phyloP scores from a whole-genome alignment of 306 rosid genomes.

The Cotoneaster glaucophyllus region DNA sequence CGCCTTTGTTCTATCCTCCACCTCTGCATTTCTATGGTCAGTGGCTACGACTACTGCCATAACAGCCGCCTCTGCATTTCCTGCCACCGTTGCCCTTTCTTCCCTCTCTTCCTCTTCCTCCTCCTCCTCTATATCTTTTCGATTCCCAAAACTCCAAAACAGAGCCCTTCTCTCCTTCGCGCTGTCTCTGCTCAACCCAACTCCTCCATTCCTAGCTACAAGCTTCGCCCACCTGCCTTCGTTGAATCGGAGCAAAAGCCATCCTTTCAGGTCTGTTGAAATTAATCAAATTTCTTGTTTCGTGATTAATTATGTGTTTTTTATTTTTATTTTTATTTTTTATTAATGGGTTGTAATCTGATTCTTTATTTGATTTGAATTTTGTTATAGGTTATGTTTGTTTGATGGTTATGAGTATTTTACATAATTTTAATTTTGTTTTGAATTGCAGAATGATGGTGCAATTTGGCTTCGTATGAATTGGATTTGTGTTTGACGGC shows the following conservation, averaged over 20 bases:
- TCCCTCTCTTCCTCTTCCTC: constrained; percentile 12
- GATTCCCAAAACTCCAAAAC: constrained; percentile 25
- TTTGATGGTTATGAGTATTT: neutral
- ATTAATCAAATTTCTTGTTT: constrained; percentile 4
- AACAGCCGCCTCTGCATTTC: constrained; percentile 48
- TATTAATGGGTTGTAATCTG: neutral
- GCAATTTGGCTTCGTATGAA: neutral
- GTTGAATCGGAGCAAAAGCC: constrained; percentile 27
- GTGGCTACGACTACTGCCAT: constrained; percentile 40
- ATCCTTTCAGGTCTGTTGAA: constrained; percentile 46
- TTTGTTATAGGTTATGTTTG: neutral
- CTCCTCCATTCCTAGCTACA: constrained; percentile 31
- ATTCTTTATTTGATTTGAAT: neutral
- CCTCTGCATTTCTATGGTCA: constrained; percentile 39
- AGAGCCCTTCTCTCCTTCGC: constrained; percentile 22
- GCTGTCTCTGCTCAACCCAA: constrained; percentile 6
- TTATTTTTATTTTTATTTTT: too few relatives aligned
- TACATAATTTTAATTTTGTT: neutral
- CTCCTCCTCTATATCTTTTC: constrained; percentile 23
- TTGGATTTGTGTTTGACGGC: too few relatives aligned
- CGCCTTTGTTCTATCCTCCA: too few relatives aligned
- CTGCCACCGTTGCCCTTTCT: constrained; percentile 31
- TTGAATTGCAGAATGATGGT: constrained; percentile 33
- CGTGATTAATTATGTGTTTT: neutral
- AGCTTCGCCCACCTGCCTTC: constrained; percentile 35